Base-by-base conservation (phyloP, 495 filamentous ascomycete genomes). In the Trichoderma asperelloides region DNA sequence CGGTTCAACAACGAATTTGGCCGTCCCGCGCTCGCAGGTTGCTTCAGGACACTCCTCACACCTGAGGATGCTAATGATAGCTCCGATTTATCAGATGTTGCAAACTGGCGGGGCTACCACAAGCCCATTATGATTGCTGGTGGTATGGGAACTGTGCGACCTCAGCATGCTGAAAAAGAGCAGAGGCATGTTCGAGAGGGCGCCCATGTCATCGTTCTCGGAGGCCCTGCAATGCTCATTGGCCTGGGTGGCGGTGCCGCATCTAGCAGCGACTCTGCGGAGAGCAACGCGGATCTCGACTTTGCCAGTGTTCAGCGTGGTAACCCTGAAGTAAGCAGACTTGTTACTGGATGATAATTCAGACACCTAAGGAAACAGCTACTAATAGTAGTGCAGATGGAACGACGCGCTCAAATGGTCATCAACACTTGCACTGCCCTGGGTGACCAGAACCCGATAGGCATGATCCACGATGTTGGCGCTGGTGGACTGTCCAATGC, bases 111-210 rank as follows among this genome's bases (percentile, higher is more conserved):
- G 70, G 95, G 95, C 18, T 98, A 96, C 71, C 94, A 97, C 80
- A 98, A 98, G 78, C 95, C 95, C 8, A 97, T 98, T 76, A 97
- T 98, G 93, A 89, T 98, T 80, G 95, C 96, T 66, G 96, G 95
- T 68, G 95, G 96, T 73, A 85, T 97, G 57, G 96, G 95, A 43
- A 96, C 91, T n/a, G 93, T 98, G n/a, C 78, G 96, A 67, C 94
- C 95, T 0, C 88, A 93, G 71, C 90, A 97, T 75, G 93, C 95
- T 5, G 82, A 96, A 62, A 98, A 98, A 77, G 81, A 88, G 68
- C 84, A 86, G 2, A 81, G 84, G 15, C 81, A 90, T 68, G 94
- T 98, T 13, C 86, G 87, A 68, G 85, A 91, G 25, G 93, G 92
- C 9, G 90, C 92, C 49, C 89, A 91, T 76, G 85, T 97, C 15